Conservation (phyloP, 2,329 filamentous ascomycete genomes). For the Dothideomycetes sp. region DNA sequence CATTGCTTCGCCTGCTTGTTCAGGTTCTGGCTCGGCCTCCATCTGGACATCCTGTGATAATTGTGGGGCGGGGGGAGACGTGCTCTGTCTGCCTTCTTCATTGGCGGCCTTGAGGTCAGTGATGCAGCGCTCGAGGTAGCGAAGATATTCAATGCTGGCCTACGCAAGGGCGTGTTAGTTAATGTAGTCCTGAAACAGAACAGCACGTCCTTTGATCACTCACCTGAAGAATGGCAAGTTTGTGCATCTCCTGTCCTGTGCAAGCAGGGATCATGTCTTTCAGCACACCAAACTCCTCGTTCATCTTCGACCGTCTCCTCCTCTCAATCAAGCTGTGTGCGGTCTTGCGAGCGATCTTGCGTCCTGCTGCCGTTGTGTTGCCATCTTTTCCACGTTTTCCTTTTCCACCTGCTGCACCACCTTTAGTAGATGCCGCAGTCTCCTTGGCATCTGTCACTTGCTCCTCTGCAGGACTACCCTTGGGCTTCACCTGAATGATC, state of each 20-base stretch:
- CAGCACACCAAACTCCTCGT: constrained; percentile 87
- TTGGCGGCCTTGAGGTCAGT: constrained; percentile 58
- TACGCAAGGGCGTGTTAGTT: constrained; percentile 25
- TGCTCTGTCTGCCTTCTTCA: constrained; percentile 8
- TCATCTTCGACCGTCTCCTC: constrained; percentile 89
- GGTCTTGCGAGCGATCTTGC: constrained; percentile 91
- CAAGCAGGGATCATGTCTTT: constrained; percentile 96
- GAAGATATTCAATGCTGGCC: constrained; percentile 94
- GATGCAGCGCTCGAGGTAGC: constrained; percentile 85
- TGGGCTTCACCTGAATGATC: constrained; percentile 96
- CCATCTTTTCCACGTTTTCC: constrained; percentile 67
- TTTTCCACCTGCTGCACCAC: constrained; percentile 28
- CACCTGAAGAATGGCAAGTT: constrained; percentile 88
- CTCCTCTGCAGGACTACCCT: constrained; percentile 23
- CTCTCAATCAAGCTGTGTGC: constrained; percentile 93
- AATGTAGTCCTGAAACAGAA: not conserved
- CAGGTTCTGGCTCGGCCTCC: not conserved
- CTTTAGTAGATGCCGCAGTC: constrained; percentile 14
- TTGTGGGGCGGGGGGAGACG: not conserved
- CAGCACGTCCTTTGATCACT: too few relatives aligned
- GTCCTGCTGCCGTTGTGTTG: constrained; percentile 70
- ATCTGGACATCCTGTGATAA: not conserved
- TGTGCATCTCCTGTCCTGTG: constrained; percentile 92
- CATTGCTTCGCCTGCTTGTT: constrained; percentile 15
- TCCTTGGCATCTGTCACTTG: constrained; percentile 13